Percentiles rank a stretch among this genome's conserved stretches.
phyloP scores from a whole-genome alignment of 2,329 filamentous ascomycete species.

The Aspergillus brasiliensis region DNA sequence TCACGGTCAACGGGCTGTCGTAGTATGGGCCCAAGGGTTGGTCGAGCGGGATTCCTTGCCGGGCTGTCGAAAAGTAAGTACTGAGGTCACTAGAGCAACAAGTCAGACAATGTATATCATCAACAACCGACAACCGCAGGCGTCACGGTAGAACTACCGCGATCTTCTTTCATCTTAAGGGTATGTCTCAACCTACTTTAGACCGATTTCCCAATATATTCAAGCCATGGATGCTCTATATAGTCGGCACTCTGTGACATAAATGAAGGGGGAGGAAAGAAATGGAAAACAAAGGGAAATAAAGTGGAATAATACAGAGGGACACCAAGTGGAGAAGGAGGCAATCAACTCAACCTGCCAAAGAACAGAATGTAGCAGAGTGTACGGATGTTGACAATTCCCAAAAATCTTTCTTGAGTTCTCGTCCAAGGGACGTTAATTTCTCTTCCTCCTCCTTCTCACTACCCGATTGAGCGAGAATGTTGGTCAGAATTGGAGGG shows the following conservation, averaged over 20 bases:
- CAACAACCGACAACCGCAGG: not conserved
- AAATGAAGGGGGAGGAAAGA: conserved; percentile 4
- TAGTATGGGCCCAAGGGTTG: not conserved
- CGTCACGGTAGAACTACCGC: not conserved
- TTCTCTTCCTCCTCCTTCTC: not conserved
- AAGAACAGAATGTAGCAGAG: not conserved
- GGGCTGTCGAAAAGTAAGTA: not conserved
- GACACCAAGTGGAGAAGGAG: not conserved
- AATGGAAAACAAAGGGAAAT: not conserved
- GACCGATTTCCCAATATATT: conserved; percentile 13
- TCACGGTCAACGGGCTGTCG: not conserved
- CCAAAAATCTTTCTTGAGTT: not conserved
- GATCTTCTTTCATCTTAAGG: conserved; percentile 11
- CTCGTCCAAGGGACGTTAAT: not conserved
- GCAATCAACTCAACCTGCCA: not conserved
- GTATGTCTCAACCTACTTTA: conserved; percentile 19
- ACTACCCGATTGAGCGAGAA: not conserved
- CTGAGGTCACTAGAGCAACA: not conserved
- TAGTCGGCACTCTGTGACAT: conserved; percentile 18
- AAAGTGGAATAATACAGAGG: not conserved
- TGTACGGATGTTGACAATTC: not conserved
- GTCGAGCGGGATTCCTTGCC: not conserved
- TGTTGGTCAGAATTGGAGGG: conserved; percentile 16
- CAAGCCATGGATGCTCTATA: conserved; percentile 26
- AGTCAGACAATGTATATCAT: not conserved